Evolutionary conservation across 139 green algal genomes (phyloP).

Genomic region (Spirogloea muscicola): DNA sequence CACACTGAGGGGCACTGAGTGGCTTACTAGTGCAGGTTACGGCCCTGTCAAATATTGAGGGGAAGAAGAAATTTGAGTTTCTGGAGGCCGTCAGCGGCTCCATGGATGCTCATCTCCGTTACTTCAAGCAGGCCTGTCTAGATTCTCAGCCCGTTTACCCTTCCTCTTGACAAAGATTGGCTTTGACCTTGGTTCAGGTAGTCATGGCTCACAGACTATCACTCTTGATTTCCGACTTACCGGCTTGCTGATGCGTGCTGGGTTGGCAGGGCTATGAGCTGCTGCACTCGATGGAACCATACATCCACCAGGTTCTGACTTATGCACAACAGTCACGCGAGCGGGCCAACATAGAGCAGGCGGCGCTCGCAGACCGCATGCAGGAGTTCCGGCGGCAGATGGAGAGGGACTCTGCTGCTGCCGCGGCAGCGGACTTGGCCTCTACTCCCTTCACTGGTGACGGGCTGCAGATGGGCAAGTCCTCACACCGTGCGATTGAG

Average conservation of each 20-base stretch:
- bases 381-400: constrained; percentile 26
- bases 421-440: not conserved
- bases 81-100: constrained; percentile 32
- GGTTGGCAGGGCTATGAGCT: constrained; percentile 31
- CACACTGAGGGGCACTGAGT: not conserved
- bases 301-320: constrained; percentile 44
- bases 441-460: too few species aligned
- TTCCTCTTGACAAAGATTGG: too few species aligned
- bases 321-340: constrained; percentile 41
- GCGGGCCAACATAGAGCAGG: constrained; percentile 33
- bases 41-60: constrained; percentile 32
- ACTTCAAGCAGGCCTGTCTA: constrained; percentile 38
- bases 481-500: constrained; percentile 28
- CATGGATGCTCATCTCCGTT: constrained; percentile 45
- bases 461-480: too few species aligned
- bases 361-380: constrained; percentile 38
- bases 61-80: constrained; percentile 47
- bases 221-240: too few species aligned
- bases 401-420: constrained; percentile 19
- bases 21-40: constrained; percentile 9
- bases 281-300: constrained; percentile 32
- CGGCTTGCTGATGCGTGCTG: not conserved
- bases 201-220: too few species aligned
- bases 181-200: too few species aligned
- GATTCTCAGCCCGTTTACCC: too few species aligned